Evolutionary conservation across 345 rosid species (phyloP).

Genomic region (Arabidopsis thaliana): DNA sequence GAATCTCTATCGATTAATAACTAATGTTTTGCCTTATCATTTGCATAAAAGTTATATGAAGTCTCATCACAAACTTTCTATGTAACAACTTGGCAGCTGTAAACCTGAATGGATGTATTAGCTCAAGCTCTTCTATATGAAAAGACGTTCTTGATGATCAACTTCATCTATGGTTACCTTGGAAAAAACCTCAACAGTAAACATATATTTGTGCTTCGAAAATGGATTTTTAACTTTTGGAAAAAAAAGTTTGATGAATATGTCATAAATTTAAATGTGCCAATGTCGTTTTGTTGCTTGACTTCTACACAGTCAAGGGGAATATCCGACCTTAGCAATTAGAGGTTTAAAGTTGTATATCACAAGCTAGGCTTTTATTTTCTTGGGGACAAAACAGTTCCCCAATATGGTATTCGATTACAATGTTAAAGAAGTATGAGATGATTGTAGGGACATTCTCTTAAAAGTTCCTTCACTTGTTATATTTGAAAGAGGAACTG

Average conservation of each 20-base stretch:
- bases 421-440: conserved; percentile 36
- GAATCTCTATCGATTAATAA: not conserved
- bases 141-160: not conserved
- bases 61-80: not conserved
- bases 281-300: conserved; percentile 36
- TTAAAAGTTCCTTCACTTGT: conserved; percentile 56
- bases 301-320: not conserved
- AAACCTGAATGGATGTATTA: not conserved
- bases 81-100: not conserved
- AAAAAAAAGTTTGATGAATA: conserved; percentile 63
- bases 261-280: conserved; percentile 18
- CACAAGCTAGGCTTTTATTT: conserved; percentile 59
- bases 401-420: conserved; percentile 55
- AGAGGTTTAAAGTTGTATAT: not conserved
- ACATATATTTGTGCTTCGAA: conserved; percentile 67
- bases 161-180: conserved; percentile 61
- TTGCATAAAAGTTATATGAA: not conserved
- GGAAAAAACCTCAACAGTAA: conserved; percentile 62
- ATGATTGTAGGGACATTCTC: conserved; percentile 59
- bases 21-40: not conserved
- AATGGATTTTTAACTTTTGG: conserved; percentile 63
- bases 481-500: conserved; percentile 68
- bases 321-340: not conserved
- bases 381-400: conserved; percentile 68
- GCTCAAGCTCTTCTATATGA: not conserved